A percentile compares a stretch with the other conserved stretches of the same genome.
These are phyloP conservation scores for Diaporthe ampelina DNA, from an alignment of 2,329 filamentous ascomycete genomes.

Conservation along the genomic window DNA sequence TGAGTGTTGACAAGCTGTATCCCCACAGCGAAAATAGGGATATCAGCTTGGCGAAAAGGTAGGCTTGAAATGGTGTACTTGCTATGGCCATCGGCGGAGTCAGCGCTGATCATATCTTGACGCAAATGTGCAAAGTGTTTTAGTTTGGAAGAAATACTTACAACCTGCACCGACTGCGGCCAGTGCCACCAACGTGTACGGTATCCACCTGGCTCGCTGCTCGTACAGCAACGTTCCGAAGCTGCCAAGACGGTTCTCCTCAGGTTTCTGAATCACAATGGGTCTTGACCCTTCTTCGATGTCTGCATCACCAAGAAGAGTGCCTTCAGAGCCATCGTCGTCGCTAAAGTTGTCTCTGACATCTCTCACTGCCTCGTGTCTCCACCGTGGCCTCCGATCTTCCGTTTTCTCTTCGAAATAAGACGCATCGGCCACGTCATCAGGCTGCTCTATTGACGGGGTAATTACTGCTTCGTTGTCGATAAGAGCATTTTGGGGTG, in stretches of 20 bases:
- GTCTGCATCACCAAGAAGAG: slow-evolving; percentile 18
- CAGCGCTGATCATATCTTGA: slow-evolving; percentile 42
- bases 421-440: slow-evolving; percentile 38
- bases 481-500: slow-evolving; percentile 59
- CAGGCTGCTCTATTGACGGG: neutral
- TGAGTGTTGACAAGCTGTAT: neutral
- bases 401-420: slow-evolving; percentile 73
- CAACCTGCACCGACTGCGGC: slow-evolving; percentile 45
- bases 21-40: slow-evolving; percentile 57
- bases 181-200: neutral
- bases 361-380: slow-evolving; percentile 50
- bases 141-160: slow-evolving; percentile 58
- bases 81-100: slow-evolving; percentile 9
- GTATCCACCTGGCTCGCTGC: slow-evolving; percentile 21
- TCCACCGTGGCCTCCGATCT: slow-evolving; percentile 83
- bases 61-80: slow-evolving; percentile 60
- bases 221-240: slow-evolving; percentile 23
- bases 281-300: slow-evolving; percentile 7
- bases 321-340: neutral
- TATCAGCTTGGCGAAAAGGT: slow-evolving; percentile 68
- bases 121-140: slow-evolving; percentile 56
- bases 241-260: neutral
- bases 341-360: neutral
- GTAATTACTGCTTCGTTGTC: neutral
- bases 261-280: neutral